phyloP scores from a whole-genome alignment of 306 rosid genomes.

The Adenanthera pavonina region DNA sequence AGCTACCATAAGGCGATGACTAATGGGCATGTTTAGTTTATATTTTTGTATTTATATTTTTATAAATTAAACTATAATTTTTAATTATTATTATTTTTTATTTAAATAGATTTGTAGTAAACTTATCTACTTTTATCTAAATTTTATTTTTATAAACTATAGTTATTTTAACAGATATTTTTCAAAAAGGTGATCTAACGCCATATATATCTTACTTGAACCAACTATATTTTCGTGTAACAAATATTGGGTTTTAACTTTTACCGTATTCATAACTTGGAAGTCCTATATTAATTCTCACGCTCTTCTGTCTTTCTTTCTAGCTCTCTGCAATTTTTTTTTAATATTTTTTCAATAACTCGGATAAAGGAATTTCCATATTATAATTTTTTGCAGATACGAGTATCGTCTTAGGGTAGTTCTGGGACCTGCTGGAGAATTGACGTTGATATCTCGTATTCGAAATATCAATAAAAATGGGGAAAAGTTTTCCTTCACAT shows the following conservation, averaged over 20 bases:
- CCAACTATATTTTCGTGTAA: not conserved
- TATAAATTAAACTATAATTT: no score
- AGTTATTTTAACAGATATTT: no score
- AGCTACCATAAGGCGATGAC: not conserved
- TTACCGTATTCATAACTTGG: not conserved
- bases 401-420: slow-evolving; percentile 77
- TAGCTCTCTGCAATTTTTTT: not conserved
- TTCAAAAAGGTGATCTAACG: no score
- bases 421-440: slow-evolving; percentile 71
- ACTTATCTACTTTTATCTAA: no score
- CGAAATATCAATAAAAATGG: slow-evolving; percentile 78
- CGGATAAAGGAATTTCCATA: slow-evolving; percentile 9
- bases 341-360: not conserved
- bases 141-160: no score
- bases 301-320: no score
- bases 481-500: slow-evolving; percentile 70
- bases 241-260: not conserved
- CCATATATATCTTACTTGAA: not conserved
- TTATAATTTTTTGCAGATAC: slow-evolving; percentile 48
- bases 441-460: slow-evolving; percentile 76
- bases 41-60: no score
- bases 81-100: no score
- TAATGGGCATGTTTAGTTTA: no score
- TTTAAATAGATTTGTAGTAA: no score
- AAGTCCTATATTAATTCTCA: no score